Evolutionary conservation across 2,329 filamentous ascomycete genomes (phyloP), one percentile per base, ranked within the genome.

Genomic region (Fusarium neocosmosporiellum): DNA sequence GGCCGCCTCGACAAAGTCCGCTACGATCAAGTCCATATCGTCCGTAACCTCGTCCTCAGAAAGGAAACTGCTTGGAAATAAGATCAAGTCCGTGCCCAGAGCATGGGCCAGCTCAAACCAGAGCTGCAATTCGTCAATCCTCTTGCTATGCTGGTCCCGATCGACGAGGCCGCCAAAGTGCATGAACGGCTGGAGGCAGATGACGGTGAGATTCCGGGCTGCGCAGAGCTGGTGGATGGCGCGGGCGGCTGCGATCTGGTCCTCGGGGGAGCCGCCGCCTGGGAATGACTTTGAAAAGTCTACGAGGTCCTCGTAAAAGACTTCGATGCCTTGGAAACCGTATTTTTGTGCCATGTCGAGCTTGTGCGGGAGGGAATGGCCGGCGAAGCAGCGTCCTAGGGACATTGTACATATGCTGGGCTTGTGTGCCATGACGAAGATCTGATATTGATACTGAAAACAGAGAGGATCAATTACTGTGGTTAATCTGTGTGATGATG

Each of bases 361-460:
- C 78, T 95, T 96, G 78, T 88, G 83, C 2, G 86, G 81, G 24
- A 96, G 85, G 31, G 86, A 84, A 80, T 96, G 93, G 71, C 92
- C 89, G 78, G 91, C 92, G 37, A 80, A 86, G 76, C 90, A 90
- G 46, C 92, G 90, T 46, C 93, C 93, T 2, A 96, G 86, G 57
- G 92, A 95, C 87, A 95, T 93, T 70, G 92, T 93, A 66, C 91
- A 91, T 78, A 96, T 95, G 41, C 87, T 92, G 72, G 92, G 87
- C 72, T 86, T 87, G 80, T 86, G 90, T 70, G 86, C 79, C 87
- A 88, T 88, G 58, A 31, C 31, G 10, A 24, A 27, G 67, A 31
- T 59, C 24, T 61, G 43, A 48, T 58, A 9, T 22, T 34, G 41
- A 46, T 37, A 34, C 58, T 37, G 31, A 27, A 24, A 13, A 7